A percentile compares a stretch with the other conserved stretches of the same genome.
These are phyloP conservation scores for Starmera caribaea DNA, from an alignment of 805 yeast species.

Conservation along the genomic window DNA sequence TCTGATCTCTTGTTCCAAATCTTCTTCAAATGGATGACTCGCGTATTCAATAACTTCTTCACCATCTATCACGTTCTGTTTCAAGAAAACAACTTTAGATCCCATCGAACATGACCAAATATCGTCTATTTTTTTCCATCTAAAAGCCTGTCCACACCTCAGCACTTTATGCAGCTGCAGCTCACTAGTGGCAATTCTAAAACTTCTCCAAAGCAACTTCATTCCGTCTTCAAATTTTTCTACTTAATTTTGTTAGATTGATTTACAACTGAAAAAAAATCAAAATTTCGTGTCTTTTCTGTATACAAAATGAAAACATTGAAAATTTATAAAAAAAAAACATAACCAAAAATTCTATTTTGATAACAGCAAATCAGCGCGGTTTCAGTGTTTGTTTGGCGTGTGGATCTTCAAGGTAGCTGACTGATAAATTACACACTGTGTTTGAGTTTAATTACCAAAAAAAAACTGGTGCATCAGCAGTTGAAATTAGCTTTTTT, in stretches of 20 bases:
- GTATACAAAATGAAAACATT: too few species aligned
- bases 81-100: constrained; percentile 53
- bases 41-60: constrained; percentile 41
- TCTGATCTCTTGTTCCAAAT: constrained; percentile 33
- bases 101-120: constrained; percentile 58
- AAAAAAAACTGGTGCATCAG: too few species aligned
- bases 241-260: neutral
- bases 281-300: too few species aligned
- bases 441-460: too few species aligned
- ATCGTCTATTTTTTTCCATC: constrained; percentile 59
- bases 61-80: constrained; percentile 33
- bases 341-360: too few species aligned
- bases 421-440: too few species aligned
- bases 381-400: too few species aligned
- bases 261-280: too few species aligned
- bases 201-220: constrained; percentile 11
- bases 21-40: constrained; percentile 24
- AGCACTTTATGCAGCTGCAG: constrained; percentile 54
- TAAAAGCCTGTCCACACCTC: constrained; percentile 79
- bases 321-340: too few species aligned
- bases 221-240: neutral
- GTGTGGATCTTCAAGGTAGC: too few species aligned
- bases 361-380: too few species aligned
- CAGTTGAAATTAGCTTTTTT: too few species aligned
- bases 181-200: constrained; percentile 27